phyloP scores from a whole-genome alignment of 2,329 filamentous ascomycete species.

The Aspergillus ochraceus region DNA sequence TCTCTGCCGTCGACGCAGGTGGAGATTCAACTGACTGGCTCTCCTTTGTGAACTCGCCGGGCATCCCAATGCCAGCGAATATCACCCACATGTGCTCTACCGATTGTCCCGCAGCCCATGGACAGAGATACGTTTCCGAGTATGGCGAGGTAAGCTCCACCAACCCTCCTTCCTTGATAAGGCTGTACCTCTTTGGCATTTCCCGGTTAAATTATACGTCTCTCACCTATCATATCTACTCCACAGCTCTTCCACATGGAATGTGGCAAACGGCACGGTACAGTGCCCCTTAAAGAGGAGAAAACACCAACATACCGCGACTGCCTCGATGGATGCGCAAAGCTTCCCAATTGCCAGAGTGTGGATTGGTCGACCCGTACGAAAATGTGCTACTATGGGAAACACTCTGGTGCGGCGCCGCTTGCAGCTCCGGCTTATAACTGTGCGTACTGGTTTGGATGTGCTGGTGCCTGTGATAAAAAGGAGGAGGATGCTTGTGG shows the following conservation, averaged over 20 bases:
- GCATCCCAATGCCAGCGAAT: no score
- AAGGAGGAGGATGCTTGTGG: not conserved
- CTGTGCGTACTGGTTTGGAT: conserved; percentile 1
- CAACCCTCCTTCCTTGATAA: no score
- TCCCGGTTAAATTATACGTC: no score
- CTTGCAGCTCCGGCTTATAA: not conserved
- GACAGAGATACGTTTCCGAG: no score
- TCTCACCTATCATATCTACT: not conserved
- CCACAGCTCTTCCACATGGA: conserved; percentile 3
- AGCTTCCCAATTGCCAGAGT: conserved; percentile 1
- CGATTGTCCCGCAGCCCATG: no score
- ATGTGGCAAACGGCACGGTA: conserved; percentile 2
- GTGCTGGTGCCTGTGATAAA: not conserved
- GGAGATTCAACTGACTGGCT: no score
- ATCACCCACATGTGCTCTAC: no score
- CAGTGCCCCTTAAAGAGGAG: not conserved
- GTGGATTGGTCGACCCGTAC: not conserved
- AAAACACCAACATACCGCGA: not conserved
- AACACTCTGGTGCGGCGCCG: not conserved
- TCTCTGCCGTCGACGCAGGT: no score
- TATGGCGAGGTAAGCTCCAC: no score
- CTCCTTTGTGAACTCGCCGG: no score
- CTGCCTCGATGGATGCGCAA: not conserved
- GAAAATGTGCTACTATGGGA: conserved; percentile 1
- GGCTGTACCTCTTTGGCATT: no score